Percentiles rank a stretch among this genome's conserved stretches.
These are phyloP conservation scores for Lathyrus sativus DNA, from an alignment of 306 rosid genomes.

Conservation along the genomic window DNA sequence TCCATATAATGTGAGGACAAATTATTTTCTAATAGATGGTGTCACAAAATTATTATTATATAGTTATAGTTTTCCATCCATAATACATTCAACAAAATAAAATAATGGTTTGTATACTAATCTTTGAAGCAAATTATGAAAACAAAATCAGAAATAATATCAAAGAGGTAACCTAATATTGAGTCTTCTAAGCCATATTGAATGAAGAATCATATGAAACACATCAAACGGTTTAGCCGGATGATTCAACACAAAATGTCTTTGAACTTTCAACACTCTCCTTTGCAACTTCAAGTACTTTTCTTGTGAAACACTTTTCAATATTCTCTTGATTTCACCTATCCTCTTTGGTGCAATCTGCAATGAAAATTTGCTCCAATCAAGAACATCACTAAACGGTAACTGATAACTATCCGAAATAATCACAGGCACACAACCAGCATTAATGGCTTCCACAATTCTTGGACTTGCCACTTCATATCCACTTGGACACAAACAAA, in stretches of 20 bases:
- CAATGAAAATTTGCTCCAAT: slow-evolving; percentile 64
- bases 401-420: slow-evolving; percentile 54
- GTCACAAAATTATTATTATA: no score
- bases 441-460: slow-evolving; percentile 55
- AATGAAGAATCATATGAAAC: slow-evolving; percentile 77
- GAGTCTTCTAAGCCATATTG: slow-evolving; percentile 75
- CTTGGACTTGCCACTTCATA: slow-evolving; percentile 87
- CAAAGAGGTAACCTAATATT: slow-evolving; percentile 38
- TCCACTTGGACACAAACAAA: slow-evolving; percentile 82
- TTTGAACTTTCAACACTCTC: slow-evolving; percentile 53
- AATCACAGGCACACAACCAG: slow-evolving; percentile 74
- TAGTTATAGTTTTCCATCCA: no score
- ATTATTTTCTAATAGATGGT: no score
- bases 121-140: no score
- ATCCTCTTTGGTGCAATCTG: slow-evolving; percentile 53
- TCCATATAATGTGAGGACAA: no score
- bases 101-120: no score
- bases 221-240: slow-evolving; percentile 64
- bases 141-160: not conserved
- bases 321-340: slow-evolving; percentile 53
- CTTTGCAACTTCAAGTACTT: slow-evolving; percentile 52
- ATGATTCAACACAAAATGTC: slow-evolving; percentile 59
- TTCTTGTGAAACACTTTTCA: slow-evolving; percentile 39
- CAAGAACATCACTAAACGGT: slow-evolving; percentile 70
- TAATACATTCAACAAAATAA: no score